Evolutionary conservation across 306 rosid species (phyloP).

Genomic region (Lablab purpureus): DNA sequence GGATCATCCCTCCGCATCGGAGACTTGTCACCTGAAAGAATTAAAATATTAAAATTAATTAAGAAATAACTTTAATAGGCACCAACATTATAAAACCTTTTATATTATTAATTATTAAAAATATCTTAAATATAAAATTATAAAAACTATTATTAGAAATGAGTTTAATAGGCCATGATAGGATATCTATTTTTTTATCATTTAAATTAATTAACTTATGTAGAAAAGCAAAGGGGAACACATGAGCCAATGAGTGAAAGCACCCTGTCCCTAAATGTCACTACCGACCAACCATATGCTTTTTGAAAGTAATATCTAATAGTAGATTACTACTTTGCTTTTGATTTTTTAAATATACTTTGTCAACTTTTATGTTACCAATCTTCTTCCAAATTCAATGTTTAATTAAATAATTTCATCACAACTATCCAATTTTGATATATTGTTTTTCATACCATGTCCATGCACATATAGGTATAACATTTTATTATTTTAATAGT

Average conservation of each 20-base stretch:
- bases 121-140: no score
- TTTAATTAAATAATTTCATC: neutral
- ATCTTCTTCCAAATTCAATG: neutral
- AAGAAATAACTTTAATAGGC: no score
- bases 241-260: neutral
- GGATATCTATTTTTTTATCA: no score
- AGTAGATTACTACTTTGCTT: constrained; percentile 3
- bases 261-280: neutral
- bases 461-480: no score
- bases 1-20: constrained; percentile 73
- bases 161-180: no score
- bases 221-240: no score
- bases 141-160: no score
- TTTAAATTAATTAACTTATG: neutral
- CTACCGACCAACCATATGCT: constrained; percentile 8
- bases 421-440: neutral
- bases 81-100: no score
- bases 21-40: constrained; percentile 64
- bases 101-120: no score
- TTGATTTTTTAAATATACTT: neutral
- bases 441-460: neutral
- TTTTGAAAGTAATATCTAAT: constrained; percentile 28
- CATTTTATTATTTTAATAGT: no score
- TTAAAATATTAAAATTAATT: no score
- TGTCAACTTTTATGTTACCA: neutral